Base-by-base conservation (phyloP, 768 basidiomycete species). In the Phylloporus rhodoxanthus region DNA sequence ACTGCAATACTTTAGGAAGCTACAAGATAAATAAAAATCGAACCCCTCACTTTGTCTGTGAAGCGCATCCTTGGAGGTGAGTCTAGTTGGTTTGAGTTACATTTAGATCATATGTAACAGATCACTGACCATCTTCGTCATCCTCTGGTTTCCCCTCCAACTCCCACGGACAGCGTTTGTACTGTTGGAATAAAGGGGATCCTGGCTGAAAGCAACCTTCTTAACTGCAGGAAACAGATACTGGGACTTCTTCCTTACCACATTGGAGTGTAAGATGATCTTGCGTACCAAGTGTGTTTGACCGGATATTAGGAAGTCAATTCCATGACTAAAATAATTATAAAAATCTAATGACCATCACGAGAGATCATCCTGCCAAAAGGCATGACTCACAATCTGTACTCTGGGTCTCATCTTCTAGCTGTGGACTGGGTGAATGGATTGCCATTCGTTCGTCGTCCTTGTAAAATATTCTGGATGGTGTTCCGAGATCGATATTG, bases 81-180 rank as follows among this genome's bases (percentile, higher is more conserved):
- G 63, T 87, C 87, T 89, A 33, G 47, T 8, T 28, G 8, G 20
- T 33, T 20, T 55, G n/a, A 47, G 43, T 46, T 30, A 38, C 4
- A 32, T 28, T 26, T n/a, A 26, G 8, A 47, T 28, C n/a, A 43
- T 25, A 20, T 29, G 34, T 37, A 13, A 26, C n/a, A 21, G 2
- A 15, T 39, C 37, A 57, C 62, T 54, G 53, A 86, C 87, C 85
- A 62, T 90, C 87, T 71, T 90, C 86, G 49, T 89, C 87, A 48
- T 88, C 87, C 66, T 90, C 87, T 21, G 86, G 86, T 44, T 68
- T 71, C 4, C 84, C 85, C 63, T 88, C 84, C 32, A 96, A 77
- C 61, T 87, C 82, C 92, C 92, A 96, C 36, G 84, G 87, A 66
- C 92, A 95, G 30, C 91, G 84, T 60, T 92, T 90, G 64, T 94